phyloP scores from a whole-genome alignment of 1,284 basidiomycete species.

The Thelephora terrestris region DNA sequence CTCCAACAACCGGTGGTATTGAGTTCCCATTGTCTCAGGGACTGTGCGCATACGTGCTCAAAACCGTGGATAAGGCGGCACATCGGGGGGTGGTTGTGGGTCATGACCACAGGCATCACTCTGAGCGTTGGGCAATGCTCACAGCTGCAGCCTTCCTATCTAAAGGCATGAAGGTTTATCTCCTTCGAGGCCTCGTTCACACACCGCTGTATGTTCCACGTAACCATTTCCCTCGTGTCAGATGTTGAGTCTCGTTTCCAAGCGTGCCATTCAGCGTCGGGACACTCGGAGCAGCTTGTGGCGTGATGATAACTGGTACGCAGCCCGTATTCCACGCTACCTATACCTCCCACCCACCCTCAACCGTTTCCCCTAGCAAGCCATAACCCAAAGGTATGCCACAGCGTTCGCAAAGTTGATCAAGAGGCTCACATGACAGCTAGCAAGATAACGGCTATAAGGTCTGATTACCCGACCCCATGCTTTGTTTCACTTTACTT shows the following conservation, averaged over 20 bases:
- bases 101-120: slow-evolving; percentile 74
- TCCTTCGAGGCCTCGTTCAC: slow-evolving; percentile 63
- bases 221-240: background rate
- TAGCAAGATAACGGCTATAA: slow-evolving; percentile 85
- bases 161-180: slow-evolving; percentile 56
- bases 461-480: slow-evolving; percentile 23
- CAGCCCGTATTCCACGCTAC: slow-evolving; percentile 1
- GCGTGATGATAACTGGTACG: slow-evolving; percentile 80
- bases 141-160: slow-evolving; percentile 61
- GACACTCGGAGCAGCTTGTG: slow-evolving; percentile 57
- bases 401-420: background rate
- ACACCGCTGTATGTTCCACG: slow-evolving; percentile 61
- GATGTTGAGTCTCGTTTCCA: background rate
- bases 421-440: background rate
- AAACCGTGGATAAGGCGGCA: slow-evolving; percentile 40
- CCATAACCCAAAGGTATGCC: slow-evolving; percentile 70
- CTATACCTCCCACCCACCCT: background rate
- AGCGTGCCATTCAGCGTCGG: slow-evolving; percentile 75
- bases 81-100: slow-evolving; percentile 68
- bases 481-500: background rate
- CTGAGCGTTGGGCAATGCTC: slow-evolving; percentile 63
- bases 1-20: background rate
- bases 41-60: slow-evolving; percentile 59
- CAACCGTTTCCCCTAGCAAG: slow-evolving; percentile 41
- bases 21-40: slow-evolving; percentile 35